phyloP scores from a whole-genome alignment of 202 grass and related monocot genomes.

The Cymbopogon flexuosus region DNA sequence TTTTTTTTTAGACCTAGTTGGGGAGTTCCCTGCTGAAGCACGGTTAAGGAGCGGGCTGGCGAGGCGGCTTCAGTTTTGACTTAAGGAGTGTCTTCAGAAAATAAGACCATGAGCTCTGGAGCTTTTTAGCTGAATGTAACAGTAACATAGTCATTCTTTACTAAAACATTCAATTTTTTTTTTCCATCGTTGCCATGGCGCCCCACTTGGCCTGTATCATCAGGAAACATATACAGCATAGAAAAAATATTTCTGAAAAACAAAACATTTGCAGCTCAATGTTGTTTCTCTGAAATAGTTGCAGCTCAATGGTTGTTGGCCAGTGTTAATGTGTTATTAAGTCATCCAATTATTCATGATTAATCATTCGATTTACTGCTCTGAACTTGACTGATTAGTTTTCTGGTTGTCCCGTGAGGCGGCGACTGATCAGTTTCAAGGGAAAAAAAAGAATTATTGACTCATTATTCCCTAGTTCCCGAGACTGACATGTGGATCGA shows the following conservation, averaged over 20 bases:
- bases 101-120: constrained; percentile 21
- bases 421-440: no score
- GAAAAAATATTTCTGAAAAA: background rate
- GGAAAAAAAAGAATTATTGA: no score
- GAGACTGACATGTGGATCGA: no score
- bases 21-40: background rate
- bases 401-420: no score
- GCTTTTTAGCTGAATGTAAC: constrained; percentile 37
- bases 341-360: no score
- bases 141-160: constrained; percentile 17
- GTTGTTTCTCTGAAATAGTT: no score
- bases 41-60: constrained; percentile 9
- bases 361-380: no score
- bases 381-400: no score
- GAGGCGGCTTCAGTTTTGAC: constrained; percentile 22
- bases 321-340: no score
- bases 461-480: no score
- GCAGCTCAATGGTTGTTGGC: no score
- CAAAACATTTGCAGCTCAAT: background rate
- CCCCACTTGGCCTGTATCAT: background rate
- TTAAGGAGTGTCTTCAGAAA: constrained; percentile 6
- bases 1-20: background rate
- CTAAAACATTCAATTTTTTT: constrained; percentile 14
- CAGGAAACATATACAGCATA: background rate
- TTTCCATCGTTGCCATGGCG: background rate